A percentile compares a stretch with the other conserved stretches of the same genome.
Evolutionary conservation across 768 basidiomycete species (phyloP).

Genomic region (Macrolepiota albuminosa): DNA sequence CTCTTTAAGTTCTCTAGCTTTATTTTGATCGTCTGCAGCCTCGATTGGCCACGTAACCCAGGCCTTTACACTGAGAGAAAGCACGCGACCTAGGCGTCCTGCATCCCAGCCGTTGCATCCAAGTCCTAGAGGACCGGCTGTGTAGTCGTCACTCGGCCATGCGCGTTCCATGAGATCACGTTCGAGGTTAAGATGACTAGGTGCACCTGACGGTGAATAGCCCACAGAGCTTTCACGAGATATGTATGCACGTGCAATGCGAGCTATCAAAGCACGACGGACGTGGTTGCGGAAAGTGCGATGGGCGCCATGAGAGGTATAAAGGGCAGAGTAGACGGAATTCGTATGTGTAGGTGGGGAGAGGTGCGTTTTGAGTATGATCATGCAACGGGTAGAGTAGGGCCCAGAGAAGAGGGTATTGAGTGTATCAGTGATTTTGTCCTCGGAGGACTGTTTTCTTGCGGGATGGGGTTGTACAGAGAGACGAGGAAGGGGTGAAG

Average conservation of each 20-base stretch:
- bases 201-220: conserved; percentile 58
- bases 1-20: conserved; percentile 36
- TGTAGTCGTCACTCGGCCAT: conserved; percentile 62
- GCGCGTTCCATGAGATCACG: conserved; percentile 65
- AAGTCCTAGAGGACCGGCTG: conserved; percentile 22
- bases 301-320: conserved; percentile 53
- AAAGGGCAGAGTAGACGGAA: conserved; percentile 27
- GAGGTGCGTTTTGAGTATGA: conserved; percentile 55
- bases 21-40: conserved; percentile 26
- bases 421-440: conserved; percentile 52
- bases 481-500: conserved; percentile 64
- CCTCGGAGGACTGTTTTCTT: conserved; percentile 40
- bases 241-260: conserved; percentile 67
- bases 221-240: conserved; percentile 43
- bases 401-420: conserved; percentile 58
- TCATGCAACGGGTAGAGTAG: conserved; percentile 61
- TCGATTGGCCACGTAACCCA: conserved; percentile 47
- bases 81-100: conserved; percentile 45
- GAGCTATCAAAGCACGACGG: conserved; percentile 52
- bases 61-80: conserved; percentile 49
- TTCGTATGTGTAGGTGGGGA: conserved; percentile 36
- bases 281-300: conserved; percentile 61
- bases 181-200: conserved; percentile 55
- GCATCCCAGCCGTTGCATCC: conserved; percentile 59
- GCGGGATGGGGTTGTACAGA: conserved; percentile 42